Evolutionary conservation across 345 rosid genomes (phyloP).

Genomic region (Eucalyptus victrix): DNA sequence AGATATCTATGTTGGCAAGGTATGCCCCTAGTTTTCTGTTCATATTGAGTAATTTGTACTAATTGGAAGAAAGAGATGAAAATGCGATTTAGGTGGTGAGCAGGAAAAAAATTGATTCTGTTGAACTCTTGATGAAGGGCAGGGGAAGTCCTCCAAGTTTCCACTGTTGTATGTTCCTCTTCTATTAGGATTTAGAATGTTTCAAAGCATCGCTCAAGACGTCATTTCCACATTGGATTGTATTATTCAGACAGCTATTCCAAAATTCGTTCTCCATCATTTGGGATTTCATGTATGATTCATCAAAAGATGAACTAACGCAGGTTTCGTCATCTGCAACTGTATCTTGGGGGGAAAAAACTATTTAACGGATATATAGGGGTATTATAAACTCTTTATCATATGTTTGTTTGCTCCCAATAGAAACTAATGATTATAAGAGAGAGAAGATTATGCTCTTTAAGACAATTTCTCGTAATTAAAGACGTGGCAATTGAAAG

Average conservation of each 20-base stretch:
- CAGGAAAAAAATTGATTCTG: background rate
- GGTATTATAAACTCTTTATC: background rate
- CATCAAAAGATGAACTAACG: background rate
- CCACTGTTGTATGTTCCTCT: background rate
- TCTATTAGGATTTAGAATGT: background rate
- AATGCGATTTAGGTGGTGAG: background rate
- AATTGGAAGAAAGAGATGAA: background rate
- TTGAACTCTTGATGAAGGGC: background rate
- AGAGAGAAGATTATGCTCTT: background rate
- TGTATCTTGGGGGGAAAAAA: background rate
- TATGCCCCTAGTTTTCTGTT: background rate
- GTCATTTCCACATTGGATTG: background rate
- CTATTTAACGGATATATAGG: background rate
- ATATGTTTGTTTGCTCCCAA: background rate
- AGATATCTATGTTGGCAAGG: background rate
- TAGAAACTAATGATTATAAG: background rate
- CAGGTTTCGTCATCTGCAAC: background rate
- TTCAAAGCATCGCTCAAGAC: background rate
- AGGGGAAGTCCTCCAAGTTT: background rate
- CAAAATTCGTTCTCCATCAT: background rate
- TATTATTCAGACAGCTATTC: background rate
- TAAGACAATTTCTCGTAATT: background rate
- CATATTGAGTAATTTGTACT: background rate
- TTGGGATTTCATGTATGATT: background rate
- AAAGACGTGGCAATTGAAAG: background rate